Percentiles rank a stretch among this genome's conserved stretches.
Conservation (phyloP, 1,139 yeast species). For the Geotrichum restrictum region DNA sequence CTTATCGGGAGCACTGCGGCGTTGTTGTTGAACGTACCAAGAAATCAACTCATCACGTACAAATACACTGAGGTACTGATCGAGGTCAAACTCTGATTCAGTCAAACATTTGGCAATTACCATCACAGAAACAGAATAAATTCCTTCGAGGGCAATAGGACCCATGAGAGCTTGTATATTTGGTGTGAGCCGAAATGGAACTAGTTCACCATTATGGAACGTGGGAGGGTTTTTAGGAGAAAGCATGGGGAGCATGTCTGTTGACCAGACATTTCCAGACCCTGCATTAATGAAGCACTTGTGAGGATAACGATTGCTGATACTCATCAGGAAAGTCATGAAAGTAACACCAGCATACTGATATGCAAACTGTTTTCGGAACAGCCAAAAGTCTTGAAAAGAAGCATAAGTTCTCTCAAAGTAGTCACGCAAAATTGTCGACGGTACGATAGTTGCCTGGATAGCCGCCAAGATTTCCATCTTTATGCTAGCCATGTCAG, state of each 20-base stretch:
- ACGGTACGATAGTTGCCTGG: constrained; percentile 82
- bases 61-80: constrained; percentile 78
- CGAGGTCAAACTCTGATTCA: constrained; percentile 79
- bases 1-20: constrained; percentile 66
- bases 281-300: constrained; percentile 78
- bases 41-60: constrained; percentile 92
- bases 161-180: constrained; percentile 92
- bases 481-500: constrained; percentile 81
- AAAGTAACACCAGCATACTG: constrained; percentile 95
- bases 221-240: constrained; percentile 71
- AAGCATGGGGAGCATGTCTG: constrained; percentile 84
- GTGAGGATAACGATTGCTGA: constrained; percentile 89
- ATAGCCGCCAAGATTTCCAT: constrained; percentile 88
- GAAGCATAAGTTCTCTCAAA: constrained; percentile 61
- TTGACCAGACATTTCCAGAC: constrained; percentile 88
- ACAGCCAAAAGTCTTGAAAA: constrained; percentile 94
- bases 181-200: constrained; percentile 95
- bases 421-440: constrained; percentile 72
- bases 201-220: constrained; percentile 89
- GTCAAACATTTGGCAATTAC: constrained; percentile 82
- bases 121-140: constrained; percentile 79
- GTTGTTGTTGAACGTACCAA: constrained; percentile 79
- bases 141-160: constrained; percentile 86
- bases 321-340: constrained; percentile 92
- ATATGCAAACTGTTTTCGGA: constrained; percentile 90